Percentiles rank a stretch among this genome's conserved stretches.
Evolutionary conservation across 1,284 basidiomycete species (phyloP).

Genomic region (Microbotryum silenes-acaulis): DNA sequence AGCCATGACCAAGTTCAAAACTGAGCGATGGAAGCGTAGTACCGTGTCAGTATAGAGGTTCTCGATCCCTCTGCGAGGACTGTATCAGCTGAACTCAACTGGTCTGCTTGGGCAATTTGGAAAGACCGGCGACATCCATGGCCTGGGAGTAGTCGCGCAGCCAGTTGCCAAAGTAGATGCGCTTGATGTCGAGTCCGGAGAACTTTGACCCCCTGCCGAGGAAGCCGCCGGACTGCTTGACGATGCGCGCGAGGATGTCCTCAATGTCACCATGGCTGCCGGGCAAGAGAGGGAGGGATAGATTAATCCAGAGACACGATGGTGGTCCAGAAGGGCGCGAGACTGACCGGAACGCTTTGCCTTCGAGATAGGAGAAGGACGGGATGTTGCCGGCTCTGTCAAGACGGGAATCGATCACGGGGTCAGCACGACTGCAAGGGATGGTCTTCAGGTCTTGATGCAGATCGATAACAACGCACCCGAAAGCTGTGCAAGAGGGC

Average conservation of each 20-base stretch:
- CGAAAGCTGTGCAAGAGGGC: no score
- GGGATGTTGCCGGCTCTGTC: slow-evolving; percentile 36
- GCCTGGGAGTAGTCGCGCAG: slow-evolving; percentile 64
- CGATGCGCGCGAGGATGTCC: slow-evolving; percentile 28
- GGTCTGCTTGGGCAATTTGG: slow-evolving; percentile 51
- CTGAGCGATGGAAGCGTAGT: slow-evolving; percentile 49
- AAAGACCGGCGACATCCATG: slow-evolving; percentile 65
- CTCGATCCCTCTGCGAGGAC: neutral
- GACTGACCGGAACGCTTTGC: slow-evolving; percentile 25
- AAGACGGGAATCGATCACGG: slow-evolving; percentile 11
- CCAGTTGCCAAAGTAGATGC: slow-evolving; percentile 49
- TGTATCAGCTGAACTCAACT: slow-evolving; percentile 23
- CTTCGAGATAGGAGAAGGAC: slow-evolving; percentile 27
- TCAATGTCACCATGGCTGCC: slow-evolving; percentile 6
- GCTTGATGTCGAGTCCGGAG: slow-evolving; percentile 36
- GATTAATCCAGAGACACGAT: slow-evolving; percentile 31
- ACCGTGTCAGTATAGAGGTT: neutral
- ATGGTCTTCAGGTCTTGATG: no score
- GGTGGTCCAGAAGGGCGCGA: neutral
- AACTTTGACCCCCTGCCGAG: slow-evolving; percentile 35
- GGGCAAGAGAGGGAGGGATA: slow-evolving; percentile 5
- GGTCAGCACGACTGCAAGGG: no score
- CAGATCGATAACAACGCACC: no score
- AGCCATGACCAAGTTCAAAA: slow-evolving; percentile 81
- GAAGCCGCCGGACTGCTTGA: slow-evolving; percentile 33